Base-by-base conservation (phyloP, 305 asterid genomes). In the Solanum chacoense region DNA sequence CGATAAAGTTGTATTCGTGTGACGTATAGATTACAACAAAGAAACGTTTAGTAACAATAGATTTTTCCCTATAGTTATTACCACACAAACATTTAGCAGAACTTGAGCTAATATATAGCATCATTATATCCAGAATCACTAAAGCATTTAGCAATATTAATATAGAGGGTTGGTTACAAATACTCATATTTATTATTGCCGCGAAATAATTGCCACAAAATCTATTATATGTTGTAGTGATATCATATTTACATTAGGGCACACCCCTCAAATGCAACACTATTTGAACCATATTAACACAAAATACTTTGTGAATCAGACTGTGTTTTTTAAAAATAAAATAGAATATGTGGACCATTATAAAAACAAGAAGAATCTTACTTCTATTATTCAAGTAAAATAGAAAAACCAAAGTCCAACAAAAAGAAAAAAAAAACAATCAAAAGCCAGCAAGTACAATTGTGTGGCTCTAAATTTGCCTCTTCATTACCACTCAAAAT, bases 391-490 rank as follows among this genome's bases (percentile, higher is more conserved):
- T 85, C 80, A 90, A 84, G 12, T 29, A 91, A 76, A 87, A 76
- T 36, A 55, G n/a, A 84, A 91, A 81, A 84, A 29, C 77, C 76
- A 91, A 16, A 81, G 28, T 9, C 18, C 28, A 87, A 50, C 11
- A 88, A 3, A 89, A 88, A 87, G 20, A 85, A 4, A 42, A 20
- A 5, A 87, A 87, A 89, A 85, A 88, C 67, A 77, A 63, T 63
- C 26, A 22, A 63, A 86, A 45, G 87, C 69, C 87, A 77, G 88
- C 77, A 10, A 78, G 29, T 86, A 85, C 20, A 81, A 89, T 71
- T 91, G 36, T 93, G 95, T 91, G 95, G 95, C 89, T 91, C 89
- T 81, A 37, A 88, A 89, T 59, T 59, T 63, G 78, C 91, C 90
- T 32, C 42, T 85, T 16, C 72, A 73, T 85, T 72, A 42, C 89